Conservation (phyloP, 2,329 filamentous ascomycete genomes). For the Parafenestella ontariensis region DNA sequence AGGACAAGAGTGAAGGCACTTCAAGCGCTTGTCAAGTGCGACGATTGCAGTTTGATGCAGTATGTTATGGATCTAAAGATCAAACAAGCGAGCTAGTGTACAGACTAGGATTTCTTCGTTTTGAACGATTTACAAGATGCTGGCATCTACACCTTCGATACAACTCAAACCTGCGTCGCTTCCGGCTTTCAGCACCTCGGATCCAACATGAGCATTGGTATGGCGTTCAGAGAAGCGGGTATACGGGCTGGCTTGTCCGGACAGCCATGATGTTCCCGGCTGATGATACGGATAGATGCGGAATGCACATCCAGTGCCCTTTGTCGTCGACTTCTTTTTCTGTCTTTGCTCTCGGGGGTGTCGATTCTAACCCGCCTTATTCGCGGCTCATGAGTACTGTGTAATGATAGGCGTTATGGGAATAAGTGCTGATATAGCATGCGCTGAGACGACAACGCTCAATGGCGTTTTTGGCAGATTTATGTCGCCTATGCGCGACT, state of each 20-base stretch:
- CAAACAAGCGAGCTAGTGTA: slow-evolving; percentile 29
- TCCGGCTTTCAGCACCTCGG: slow-evolving; percentile 2
- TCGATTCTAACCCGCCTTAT: neutral
- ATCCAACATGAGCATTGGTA: slow-evolving; percentile 14
- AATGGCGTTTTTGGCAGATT: slow-evolving; percentile 13
- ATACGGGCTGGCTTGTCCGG: slow-evolving; percentile 13
- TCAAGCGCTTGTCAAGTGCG: slow-evolving; percentile 55
- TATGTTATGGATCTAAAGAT: slow-evolving; percentile 52
- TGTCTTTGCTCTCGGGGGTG: neutral
- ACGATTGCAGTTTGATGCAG: slow-evolving; percentile 55
- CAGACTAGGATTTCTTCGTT: neutral
- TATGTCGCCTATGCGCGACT: slow-evolving; percentile 3
- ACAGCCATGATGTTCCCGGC: slow-evolving; percentile 6
- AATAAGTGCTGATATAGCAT: slow-evolving; percentile 4
- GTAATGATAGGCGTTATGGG: slow-evolving; percentile 21
- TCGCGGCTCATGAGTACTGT: slow-evolving; percentile 6
- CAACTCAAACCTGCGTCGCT: neutral
- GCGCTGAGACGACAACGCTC: slow-evolving; percentile 11
- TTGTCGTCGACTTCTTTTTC: slow-evolving; percentile 1
- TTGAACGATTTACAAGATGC: slow-evolving; percentile 10
- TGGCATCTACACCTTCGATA: slow-evolving; percentile 12
- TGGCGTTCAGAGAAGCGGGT: slow-evolving; percentile 25
- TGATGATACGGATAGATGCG: neutral
- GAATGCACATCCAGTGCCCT: neutral
- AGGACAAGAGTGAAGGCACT: slow-evolving; percentile 51